Conservation (phyloP, 352 stramenopile species). For the Phytophthora quininea region DNA sequence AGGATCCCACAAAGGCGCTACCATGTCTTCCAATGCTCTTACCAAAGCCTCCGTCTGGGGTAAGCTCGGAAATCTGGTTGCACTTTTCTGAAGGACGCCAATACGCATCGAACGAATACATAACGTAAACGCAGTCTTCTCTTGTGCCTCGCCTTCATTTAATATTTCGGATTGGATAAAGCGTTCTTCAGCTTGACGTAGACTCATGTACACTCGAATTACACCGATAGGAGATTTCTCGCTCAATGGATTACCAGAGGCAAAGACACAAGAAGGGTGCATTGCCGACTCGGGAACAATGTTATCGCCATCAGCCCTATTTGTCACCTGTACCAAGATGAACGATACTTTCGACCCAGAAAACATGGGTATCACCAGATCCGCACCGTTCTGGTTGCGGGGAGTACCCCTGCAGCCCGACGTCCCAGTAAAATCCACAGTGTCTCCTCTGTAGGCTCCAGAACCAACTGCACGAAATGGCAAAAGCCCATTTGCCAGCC, state of each 20-base stretch:
- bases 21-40: not conserved
- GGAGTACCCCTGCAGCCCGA: not conserved
- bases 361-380: not conserved
- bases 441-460: not conserved
- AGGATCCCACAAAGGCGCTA: not conserved
- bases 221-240: not conserved
- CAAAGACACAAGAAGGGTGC: not conserved
- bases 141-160: not conserved
- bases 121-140: not conserved
- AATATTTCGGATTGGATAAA: not conserved
- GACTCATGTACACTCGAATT: not conserved
- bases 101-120: not conserved
- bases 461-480: not conserved
- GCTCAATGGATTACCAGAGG: not conserved
- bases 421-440: not conserved
- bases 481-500: not conserved
- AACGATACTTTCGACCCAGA: not conserved
- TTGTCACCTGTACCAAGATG: not conserved
- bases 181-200: not conserved
- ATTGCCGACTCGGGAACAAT: not conserved
- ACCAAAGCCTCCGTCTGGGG: not conserved
- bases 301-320: not conserved
- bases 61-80: not conserved
- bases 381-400: not conserved
- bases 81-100: not conserved